Evolutionary conservation across 306 rosid species (phyloP), one percentile per base, ranked within the genome.

Genomic region (Vigna nakashimae): DNA sequence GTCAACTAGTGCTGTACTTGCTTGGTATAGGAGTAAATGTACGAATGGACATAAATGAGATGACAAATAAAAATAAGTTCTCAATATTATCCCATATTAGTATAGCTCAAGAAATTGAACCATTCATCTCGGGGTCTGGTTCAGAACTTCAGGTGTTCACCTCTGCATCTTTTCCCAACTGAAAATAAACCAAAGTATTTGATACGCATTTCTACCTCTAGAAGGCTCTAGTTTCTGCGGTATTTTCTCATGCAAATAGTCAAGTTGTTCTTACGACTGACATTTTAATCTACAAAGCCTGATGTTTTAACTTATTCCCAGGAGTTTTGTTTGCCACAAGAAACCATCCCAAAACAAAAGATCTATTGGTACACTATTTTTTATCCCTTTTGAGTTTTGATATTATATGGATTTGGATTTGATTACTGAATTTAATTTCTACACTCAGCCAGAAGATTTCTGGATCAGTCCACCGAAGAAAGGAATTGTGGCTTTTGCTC

Each of bases 381-480:
- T 73, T 20, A 79, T 24, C 65, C 68, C 67, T 46, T 71, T 58
- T 45, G 45, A 50, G 55, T 7, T 46, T 20, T 50, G 28, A 71
- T 73, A 9, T 9, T 42, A 9, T 42, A 42, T 42, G 38, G 9
- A 66, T 80, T 71, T n/a, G 71, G 56, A 65, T 80, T 74, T 15
- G 72, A 62, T 71, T 72, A 75, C 64, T 58, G 46, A 52, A 48
- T 75, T 66, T 59, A 38, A 73, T 50, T 71, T 65, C 51, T 42
- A 34, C 66, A 75, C 82, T 86, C 67, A 94, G 97, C 97, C 98
- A 9, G 97, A 92, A 86, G 98, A 90, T 82, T 92, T 85, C 85
- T 96, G 98, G 99, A 90, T 96, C 85, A 87, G 85, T 82, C 89
- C 94, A 49, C 91, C 89, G 13, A 95, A 86, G 90, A 95, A 95